These are phyloP conservation scores for Begonia fuchsioides DNA, from an alignment of 306 rosid genomes.

Conservation along the genomic window DNA sequence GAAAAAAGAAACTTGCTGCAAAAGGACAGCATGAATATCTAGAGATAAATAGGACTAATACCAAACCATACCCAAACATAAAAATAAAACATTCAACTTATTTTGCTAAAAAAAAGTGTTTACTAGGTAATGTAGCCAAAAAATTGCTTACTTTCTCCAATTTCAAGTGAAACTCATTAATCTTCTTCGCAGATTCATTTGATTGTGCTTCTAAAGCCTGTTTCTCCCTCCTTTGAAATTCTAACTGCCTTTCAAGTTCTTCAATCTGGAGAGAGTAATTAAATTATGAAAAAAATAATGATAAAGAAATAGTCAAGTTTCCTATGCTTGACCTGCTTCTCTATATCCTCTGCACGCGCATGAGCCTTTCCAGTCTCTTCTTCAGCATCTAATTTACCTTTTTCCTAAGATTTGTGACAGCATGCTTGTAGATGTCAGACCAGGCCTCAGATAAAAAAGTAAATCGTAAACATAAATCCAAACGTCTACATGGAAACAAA, in stretches of 20 bases:
- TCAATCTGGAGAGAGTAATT: conserved; percentile 35
- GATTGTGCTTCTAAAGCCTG: conserved; percentile 44
- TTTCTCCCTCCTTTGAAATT: conserved; percentile 42
- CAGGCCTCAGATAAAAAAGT: too few species aligned
- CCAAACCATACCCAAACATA: neutral
- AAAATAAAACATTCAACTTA: neutral
- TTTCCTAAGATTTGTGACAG: conserved; percentile 24
- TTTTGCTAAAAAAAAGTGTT: neutral
- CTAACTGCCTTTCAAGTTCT: conserved; percentile 39
- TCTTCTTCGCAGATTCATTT: conserved; percentile 41
- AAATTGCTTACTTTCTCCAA: conserved; percentile 42
- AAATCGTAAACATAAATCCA: too few species aligned
- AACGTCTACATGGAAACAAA: too few species aligned
- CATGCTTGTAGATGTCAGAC: neutral
- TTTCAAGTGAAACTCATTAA: conserved; percentile 38
- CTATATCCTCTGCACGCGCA: conserved; percentile 79
- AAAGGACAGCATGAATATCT: too few species aligned
- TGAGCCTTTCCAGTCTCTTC: conserved; percentile 69
- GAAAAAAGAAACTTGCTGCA: too few species aligned
- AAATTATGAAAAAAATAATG: neutral
- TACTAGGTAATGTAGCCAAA: conserved; percentile 3
- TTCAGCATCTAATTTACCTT: conserved; percentile 41
- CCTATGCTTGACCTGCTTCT: conserved; percentile 48
- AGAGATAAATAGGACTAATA: neutral
- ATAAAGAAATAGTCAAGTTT: conserved; percentile 3